Base-by-base conservation (phyloP, 352 stramenopile species). In the Phytopythium delawarense region DNA sequence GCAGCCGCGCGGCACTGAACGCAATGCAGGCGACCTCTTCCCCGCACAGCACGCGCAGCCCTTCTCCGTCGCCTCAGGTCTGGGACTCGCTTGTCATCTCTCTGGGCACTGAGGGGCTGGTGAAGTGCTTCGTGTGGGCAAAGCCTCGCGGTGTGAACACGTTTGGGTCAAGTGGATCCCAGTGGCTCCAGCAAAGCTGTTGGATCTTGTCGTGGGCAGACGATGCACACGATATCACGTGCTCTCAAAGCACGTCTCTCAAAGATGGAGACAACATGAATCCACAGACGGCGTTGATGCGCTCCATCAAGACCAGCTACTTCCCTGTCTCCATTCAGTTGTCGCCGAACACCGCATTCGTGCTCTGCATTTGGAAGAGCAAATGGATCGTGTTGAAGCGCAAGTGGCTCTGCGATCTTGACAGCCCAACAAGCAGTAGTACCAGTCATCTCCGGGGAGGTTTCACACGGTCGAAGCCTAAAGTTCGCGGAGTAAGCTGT, bases 131-230 rank as follows among this genome's bases (percentile, higher is more conserved):
- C 57, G 53, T 92, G 32, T 95, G 86, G 84, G 78, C 78, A 9
- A 84, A 93, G 48, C 86, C 86, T 12, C 73, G 81, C 5, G 75
- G 74, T n/a, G 37, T 69, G 58, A 54, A 69, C 60, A 21, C 70
- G 34, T 67, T 51, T 50, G 69, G 67, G 13, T 58, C 61, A 30
- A 65, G 61, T 1, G 69, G 66, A 0, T 89, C 84, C 34, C 73
- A 84, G 18, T 95, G 86, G 86, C 56, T 85, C 2, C 80, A 91
- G 62, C 72, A 90, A n/a, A 91, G 73, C 40, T 91, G 81, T 39
- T 95, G 86, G 86, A 78, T 95, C 4, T 76, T 95, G 16, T 93
- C 86, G 51, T 95, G 86, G 86, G 84, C 86, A 0, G 80, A 90
- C 55, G 80, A 93, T n/a, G 71, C 84, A 2, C 70, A 89, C 9